Percentiles rank a stretch among this genome's conserved stretches.
Evolutionary conservation across 305 asterid genomes (phyloP).

Genomic region (Coffea humblotiana): DNA sequence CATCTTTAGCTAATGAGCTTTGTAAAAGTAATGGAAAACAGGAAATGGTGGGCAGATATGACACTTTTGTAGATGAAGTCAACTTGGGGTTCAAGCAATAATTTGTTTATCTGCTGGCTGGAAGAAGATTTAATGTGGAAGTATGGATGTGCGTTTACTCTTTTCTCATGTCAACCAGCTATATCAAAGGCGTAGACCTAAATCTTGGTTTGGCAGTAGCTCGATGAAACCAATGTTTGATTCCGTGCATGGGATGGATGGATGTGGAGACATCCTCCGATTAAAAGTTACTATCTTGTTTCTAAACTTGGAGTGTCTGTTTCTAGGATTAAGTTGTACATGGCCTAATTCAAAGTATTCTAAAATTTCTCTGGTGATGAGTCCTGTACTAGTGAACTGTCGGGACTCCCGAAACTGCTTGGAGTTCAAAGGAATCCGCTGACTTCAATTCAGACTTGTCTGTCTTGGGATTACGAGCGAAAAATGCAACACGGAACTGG

Average conservation of each 20-base stretch:
- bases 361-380: too few relatives aligned
- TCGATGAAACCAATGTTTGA: not conserved
- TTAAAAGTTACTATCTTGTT: too few relatives aligned
- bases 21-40: constrained; percentile 81
- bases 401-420: too few relatives aligned
- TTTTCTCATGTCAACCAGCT: not conserved
- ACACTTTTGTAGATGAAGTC: not conserved
- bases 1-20: constrained; percentile 91
- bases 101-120: not conserved
- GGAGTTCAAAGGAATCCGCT: too few relatives aligned
- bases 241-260: not conserved
- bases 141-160: not conserved
- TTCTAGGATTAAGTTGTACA: too few relatives aligned
- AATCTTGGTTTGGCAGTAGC: not conserved
- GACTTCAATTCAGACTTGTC: too few relatives aligned
- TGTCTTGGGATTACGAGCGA: too few relatives aligned
- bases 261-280: too few relatives aligned
- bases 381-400: too few relatives aligned
- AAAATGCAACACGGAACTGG: too few relatives aligned
- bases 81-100: not conserved
- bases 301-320: too few relatives aligned
- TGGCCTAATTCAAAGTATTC: too few relatives aligned
- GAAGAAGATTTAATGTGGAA: not conserved
- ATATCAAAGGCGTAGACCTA: not conserved
- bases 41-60: constrained; percentile 92